These are phyloP conservation scores for Diaporthe australafricana DNA, from an alignment of 2,329 filamentous ascomycete species.

Conservation along the genomic window DNA sequence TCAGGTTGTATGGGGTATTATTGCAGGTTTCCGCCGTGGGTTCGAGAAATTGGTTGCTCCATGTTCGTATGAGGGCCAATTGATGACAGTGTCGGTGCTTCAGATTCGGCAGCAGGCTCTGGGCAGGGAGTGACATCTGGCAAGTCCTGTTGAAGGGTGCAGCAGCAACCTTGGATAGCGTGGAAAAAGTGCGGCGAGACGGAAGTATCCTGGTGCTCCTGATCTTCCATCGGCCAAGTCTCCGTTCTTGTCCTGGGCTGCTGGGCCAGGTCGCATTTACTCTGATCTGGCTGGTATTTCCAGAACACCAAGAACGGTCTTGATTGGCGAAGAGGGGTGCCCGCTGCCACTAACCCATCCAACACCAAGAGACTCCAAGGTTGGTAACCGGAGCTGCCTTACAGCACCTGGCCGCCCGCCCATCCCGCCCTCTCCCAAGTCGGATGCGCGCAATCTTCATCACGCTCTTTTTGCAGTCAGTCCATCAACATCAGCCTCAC, in stretches of 20 bases:
- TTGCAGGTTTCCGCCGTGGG: conserved; percentile 20
- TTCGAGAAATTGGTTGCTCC: conserved; percentile 26
- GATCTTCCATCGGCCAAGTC: not conserved
- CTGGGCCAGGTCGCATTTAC: conserved; percentile 2
- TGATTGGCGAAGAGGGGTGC: conserved; percentile 8
- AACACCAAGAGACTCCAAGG: not conserved
- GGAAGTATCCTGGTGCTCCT: not conserved
- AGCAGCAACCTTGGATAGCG: not conserved
- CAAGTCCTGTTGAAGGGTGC: not conserved
- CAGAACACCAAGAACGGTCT: conserved; percentile 11
- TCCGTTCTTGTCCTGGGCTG: not conserved
- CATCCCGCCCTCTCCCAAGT: conserved; percentile 17
- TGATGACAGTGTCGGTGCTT: conserved; percentile 25
- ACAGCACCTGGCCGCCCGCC: not conserved
- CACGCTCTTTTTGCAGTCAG: conserved; percentile 2
- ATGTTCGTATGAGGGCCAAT: conserved; percentile 27
- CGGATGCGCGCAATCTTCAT: conserved; percentile 12
- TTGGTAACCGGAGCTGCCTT: not conserved
- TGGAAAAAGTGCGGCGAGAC: not conserved
- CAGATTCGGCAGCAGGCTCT: conserved; percentile 23
- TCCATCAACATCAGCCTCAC: not conserved
- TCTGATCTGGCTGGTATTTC: not conserved
- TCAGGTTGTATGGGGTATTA: conserved; percentile 1
- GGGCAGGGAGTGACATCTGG: conserved; percentile 2
- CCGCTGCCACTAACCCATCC: conserved; percentile 16